Percentiles rank a stretch among this genome's conserved stretches.
phyloP scores from a whole-genome alignment of 2,329 filamentous ascomycete genomes.

The Arachnomyces sp. region DNA sequence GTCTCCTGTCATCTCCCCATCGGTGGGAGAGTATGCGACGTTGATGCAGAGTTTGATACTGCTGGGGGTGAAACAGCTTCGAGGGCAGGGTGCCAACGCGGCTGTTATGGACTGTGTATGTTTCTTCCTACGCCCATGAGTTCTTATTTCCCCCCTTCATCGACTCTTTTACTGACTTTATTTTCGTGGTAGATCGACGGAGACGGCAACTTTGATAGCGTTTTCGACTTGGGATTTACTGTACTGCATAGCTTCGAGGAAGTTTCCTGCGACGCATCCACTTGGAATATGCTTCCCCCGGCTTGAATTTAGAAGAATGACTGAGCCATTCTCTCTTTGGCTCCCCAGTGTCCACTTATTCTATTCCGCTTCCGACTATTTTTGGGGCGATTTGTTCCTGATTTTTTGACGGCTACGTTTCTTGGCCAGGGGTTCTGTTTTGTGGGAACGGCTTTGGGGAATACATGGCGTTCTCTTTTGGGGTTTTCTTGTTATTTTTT shows the following conservation, averaged over 20 bases:
- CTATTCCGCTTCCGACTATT: too few relatives aligned
- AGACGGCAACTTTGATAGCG: slow-evolving; percentile 64
- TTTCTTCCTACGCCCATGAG: slow-evolving; percentile 12
- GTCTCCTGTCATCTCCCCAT: slow-evolving; percentile 66
- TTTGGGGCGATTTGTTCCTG: too few relatives aligned
- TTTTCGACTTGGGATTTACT: slow-evolving; percentile 73
- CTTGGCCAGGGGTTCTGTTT: too few relatives aligned
- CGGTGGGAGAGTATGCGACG: slow-evolving; percentile 59
- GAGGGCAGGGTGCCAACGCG: slow-evolving; percentile 64
- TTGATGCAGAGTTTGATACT: slow-evolving; percentile 72
- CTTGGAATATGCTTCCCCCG: slow-evolving; percentile 50
- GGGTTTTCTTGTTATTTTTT: neutral
- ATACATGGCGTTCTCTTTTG: neutral
- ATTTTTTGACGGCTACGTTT: too few relatives aligned
- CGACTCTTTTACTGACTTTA: neutral
- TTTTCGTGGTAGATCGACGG: slow-evolving; percentile 53
- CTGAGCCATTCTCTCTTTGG: neutral
- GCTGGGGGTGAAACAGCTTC: slow-evolving; percentile 75
- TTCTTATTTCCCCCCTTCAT: neutral
- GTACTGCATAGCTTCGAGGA: slow-evolving; percentile 76
- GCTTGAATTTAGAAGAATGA: slow-evolving; percentile 4
- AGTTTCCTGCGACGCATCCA: slow-evolving; percentile 60
- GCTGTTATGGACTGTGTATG: slow-evolving; percentile 75
- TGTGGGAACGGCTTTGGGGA: neutral
- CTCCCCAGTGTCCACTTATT: neutral